Base-by-base conservation (phyloP, 2,329 filamentous ascomycete species). In the Penicillium janthinellum region DNA sequence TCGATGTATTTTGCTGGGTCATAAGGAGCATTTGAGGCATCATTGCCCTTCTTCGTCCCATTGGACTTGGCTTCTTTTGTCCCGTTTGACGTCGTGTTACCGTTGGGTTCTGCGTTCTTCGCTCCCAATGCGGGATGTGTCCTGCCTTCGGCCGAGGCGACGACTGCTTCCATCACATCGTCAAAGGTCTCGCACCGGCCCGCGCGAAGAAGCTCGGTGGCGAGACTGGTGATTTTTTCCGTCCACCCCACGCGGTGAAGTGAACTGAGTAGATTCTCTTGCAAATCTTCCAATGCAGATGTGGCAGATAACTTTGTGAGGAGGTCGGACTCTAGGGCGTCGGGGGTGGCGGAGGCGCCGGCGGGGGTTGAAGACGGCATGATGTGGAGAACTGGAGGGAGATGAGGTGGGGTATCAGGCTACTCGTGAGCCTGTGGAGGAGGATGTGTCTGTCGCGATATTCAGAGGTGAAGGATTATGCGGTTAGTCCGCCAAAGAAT, bases 181-280 rank as follows among this genome's bases (percentile, higher is more conserved):
- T 84, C 81, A 64, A 84, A 85, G 35, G 80, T 84, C 57, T 80
- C 81, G 68, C 82, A 84, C 56, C 84, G 81, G 49, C 84, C 84
- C 28, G 80, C 82, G 65, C 85, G 82, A 56, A 88, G 81, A 42
- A 88, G 78, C 57, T 83, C 78, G 49, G 81, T 80, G 17, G 85
- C 79, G 61, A 87, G 81, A 49, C 75, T 76, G 58, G 81, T 81
- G 60, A 88, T 78, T 31, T 78, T 78, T 66, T 84, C 80, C 44
- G 83, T 82, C 85, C 85, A 88, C 65, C 85, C 85, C n/a, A 78
- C 74, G 55, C 83, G 79, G 67, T 85, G 81, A 11, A 88, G 79
- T 22, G 81, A 80, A 67, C 84, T 79, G 59, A 82, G 77, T 28
- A 88, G 78, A 1, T 80, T 78, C 39, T 75, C 67, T 68, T 87